Base-by-base conservation (phyloP, 306 rosid species). In the Malus fusca region DNA sequence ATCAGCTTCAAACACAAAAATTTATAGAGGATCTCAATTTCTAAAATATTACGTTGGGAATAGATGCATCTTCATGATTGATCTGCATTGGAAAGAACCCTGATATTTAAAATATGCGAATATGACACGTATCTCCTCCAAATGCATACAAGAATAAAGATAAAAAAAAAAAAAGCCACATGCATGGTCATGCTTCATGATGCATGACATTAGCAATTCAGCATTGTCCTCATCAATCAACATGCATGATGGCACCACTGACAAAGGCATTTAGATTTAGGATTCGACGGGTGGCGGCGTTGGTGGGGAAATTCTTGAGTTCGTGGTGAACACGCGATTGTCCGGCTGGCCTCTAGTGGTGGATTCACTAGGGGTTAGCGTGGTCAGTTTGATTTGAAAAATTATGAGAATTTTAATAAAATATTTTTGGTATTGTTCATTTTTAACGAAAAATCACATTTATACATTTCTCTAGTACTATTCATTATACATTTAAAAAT, bases 31-130 rank as follows among this genome's bases (percentile, higher is more conserved):
- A 4, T 1, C 15, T 51, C 55, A 51, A 12, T 51, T 51, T 14
- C 4, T 18, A 51, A 51, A 6, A 6, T 10, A n/a, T 8, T 9
- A 56, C 15, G 62, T 58, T 59, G 75, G 58, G 76, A 79, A 79
- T 77, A 77, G 68, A 14, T 35, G 52, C 65, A 31, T 73, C 71
- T 66, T 51, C 74, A 8, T 11, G 69, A 71, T 53, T 71, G 61
- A 46, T 64, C 22, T 55, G 51, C 71, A 13, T 66, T 43, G 5
- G 25, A 37, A 22, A 19, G 31, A 42, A 11, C 42, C 51, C 69
- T 65, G 4, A 31, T 30, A 65, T 30, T 33, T 5, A 40, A 19
- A 31, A 35, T 72, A 9, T 30, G 66, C 37, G 76, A 72, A 72
- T 72, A 72, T 22, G 43, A 13, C 11, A 63, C 43, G 43, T 30